Evolutionary conservation across 192 early-diverging fungal genomes (phyloP).

Genomic region (Neocallimastix lanati): DNA sequence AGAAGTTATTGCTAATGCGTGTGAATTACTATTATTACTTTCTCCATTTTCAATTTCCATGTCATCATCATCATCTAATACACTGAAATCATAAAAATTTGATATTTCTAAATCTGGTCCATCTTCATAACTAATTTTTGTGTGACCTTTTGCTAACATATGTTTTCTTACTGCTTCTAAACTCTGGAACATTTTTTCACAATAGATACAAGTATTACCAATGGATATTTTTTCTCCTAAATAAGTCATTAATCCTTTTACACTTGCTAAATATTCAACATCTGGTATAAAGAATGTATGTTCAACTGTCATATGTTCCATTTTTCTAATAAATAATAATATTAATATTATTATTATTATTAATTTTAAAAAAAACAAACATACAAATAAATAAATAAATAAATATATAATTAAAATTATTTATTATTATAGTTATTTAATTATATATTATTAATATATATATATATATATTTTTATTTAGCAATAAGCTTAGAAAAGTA

Average conservation of each 20-base stretch:
- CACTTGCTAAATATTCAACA: constrained; percentile 74
- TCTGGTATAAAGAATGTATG: constrained; percentile 97
- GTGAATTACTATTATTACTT: too few relatives aligned
- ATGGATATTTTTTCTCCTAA: constrained; percentile 87
- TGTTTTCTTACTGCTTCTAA: constrained; percentile 82
- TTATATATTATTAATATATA: too few relatives aligned
- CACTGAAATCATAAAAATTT: constrained; percentile 88
- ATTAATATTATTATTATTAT: too few relatives aligned
- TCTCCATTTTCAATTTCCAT: too few relatives aligned
- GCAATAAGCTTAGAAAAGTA: too few relatives aligned
- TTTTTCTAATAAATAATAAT: constrained; percentile 17
- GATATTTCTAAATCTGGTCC: constrained; percentile 79
- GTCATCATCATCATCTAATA: too few relatives aligned
- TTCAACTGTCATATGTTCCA: constrained; percentile 76
- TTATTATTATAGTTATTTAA: too few relatives aligned
- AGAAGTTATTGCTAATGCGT: constrained; percentile 23
- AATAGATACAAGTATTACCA: constrained; percentile 86
- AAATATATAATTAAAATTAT: too few relatives aligned
- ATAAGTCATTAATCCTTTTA: constrained; percentile 73
- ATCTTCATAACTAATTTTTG: constrained; percentile 85
- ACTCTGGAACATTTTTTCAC: constrained; percentile 28
- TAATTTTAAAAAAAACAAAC: too few relatives aligned
- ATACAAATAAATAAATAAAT: too few relatives aligned
- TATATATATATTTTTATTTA: too few relatives aligned
- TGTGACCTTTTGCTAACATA: constrained; percentile 95